Conservation (phyloP, 345 rosid genomes). For the Arabidopsis thaliana region DNA sequence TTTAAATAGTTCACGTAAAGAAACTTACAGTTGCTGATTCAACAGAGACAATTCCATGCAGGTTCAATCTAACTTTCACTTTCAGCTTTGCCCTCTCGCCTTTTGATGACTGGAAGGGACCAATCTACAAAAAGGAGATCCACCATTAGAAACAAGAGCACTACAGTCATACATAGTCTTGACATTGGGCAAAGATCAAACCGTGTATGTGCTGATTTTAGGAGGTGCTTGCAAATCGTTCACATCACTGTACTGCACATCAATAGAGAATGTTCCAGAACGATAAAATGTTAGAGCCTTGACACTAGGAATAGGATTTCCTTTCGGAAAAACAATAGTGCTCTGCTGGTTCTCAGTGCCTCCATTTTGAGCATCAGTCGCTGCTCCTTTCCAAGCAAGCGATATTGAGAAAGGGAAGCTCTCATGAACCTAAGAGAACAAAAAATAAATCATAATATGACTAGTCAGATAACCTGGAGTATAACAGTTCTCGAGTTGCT, state of each 20-base stretch:
- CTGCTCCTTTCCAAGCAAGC: constrained; percentile 81
- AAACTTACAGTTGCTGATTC: constrained; percentile 86
- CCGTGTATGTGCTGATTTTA: constrained; percentile 86
- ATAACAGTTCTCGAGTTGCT: background rate
- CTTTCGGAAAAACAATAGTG: constrained; percentile 81
- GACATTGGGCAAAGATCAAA: constrained; percentile 34
- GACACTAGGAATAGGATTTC: constrained; percentile 83
- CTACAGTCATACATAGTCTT: constrained; percentile 16
- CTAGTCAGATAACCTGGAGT: constrained; percentile 19
- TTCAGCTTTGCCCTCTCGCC: constrained; percentile 83
- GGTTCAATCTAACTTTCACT: constrained; percentile 81
- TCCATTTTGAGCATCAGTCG: constrained; percentile 66
- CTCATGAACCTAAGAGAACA: constrained; percentile 63
- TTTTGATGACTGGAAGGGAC: constrained; percentile 83
- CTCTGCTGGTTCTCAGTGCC: constrained; percentile 73
- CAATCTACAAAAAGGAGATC: constrained; percentile 60
- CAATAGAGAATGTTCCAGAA: constrained; percentile 74
- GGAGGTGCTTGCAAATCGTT: constrained; percentile 68
- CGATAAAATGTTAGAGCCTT: constrained; percentile 88
- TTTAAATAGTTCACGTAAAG: background rate
- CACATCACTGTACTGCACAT: constrained; percentile 76
- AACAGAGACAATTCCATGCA: constrained; percentile 83
- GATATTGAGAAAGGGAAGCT: constrained; percentile 83
- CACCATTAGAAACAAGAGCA: constrained; percentile 35
- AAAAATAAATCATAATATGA: background rate